Conservation (phyloP, 1,284 basidiomycete genomes). For the Ustanciosporium gigantosporum region DNA sequence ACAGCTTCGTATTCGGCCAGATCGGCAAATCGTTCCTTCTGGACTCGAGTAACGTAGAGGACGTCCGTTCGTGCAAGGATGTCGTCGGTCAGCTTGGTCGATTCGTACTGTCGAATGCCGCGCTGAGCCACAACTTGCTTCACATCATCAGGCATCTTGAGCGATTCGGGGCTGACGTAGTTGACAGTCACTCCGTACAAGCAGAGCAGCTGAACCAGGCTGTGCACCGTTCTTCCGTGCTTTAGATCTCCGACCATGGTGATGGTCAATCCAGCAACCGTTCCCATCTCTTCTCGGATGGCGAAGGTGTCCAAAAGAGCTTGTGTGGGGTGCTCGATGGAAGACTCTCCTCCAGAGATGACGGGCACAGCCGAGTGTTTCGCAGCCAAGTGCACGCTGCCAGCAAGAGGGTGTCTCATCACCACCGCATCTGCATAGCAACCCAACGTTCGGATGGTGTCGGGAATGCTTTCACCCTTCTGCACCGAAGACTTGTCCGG, state of each 20-base stretch:
- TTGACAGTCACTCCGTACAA: conserved; percentile 85
- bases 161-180: conserved; percentile 88
- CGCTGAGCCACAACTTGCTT: conserved; percentile 68
- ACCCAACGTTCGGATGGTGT: conserved; percentile 91
- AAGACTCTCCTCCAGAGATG: conserved; percentile 94
- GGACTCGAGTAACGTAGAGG: conserved; percentile 92
- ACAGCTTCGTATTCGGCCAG: conserved; percentile 85
- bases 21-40: conserved; percentile 88
- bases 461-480: conserved; percentile 92
- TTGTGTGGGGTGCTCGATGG: conserved; percentile 96
- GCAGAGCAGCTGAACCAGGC: conserved; percentile 86
- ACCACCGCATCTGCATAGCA: conserved; percentile 96
- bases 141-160: conserved; percentile 87
- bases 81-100: conserved; percentile 78
- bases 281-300: conserved; percentile 96
- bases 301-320: conserved; percentile 83
- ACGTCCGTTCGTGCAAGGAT: conserved; percentile 93
- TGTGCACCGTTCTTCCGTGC: conserved; percentile 97
- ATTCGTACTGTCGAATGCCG: conserved; percentile 73
- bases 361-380: conserved; percentile 94
- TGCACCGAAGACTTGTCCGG: conserved; percentile 82
- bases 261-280: conserved; percentile 93
- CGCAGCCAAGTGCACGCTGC: conserved; percentile 73
- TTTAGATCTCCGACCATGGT: conserved; percentile 92
- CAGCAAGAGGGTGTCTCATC: conserved; percentile 89